phyloP scores from a whole-genome alignment of 2,329 filamentous ascomycete genomes.

The Xenosphaeropsis pyriputrescens region DNA sequence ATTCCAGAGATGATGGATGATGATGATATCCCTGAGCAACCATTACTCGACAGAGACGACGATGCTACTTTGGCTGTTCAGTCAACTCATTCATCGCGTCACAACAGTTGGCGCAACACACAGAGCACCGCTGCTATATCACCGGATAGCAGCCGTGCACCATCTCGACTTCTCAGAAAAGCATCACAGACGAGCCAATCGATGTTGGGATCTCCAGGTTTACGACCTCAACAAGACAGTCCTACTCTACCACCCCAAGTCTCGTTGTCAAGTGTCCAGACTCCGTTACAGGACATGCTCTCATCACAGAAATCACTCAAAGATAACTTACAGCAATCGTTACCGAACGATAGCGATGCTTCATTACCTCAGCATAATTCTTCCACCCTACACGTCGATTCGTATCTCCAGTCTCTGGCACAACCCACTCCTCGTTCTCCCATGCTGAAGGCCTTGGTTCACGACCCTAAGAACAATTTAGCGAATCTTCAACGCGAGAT shows the following conservation, averaged over 20 bases:
- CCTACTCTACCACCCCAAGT: conserved; percentile 43
- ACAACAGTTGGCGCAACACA: conserved; percentile 37
- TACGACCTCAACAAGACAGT: conserved; percentile 22
- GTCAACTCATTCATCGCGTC: conserved; percentile 11
- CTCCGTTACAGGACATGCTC: conserved; percentile 44
- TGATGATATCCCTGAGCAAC: conserved; percentile 14
- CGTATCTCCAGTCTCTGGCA: conserved; percentile 12
- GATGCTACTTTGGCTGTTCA: background rate
- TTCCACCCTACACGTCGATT: conserved; percentile 13
- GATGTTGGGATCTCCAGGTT: background rate
- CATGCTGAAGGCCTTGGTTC: conserved; percentile 15
- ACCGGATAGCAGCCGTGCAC: conserved; percentile 22
- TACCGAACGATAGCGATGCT: conserved; percentile 41
- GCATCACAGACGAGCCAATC: conserved; percentile 33
- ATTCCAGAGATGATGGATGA: conserved; percentile 2
- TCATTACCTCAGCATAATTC: conserved; percentile 14
- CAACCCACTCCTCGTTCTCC: conserved; percentile 13
- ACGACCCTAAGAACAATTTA: conserved; percentile 23
- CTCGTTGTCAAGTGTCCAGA: conserved; percentile 30
- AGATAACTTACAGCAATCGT: conserved; percentile 36
- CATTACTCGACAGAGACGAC: conserved; percentile 9
- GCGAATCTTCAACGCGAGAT: conserved; percentile 56
- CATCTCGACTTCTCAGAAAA: conserved; percentile 23
- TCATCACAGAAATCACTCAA: conserved; percentile 43
- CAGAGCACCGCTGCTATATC: conserved; percentile 28